Evolutionary conservation across 2,329 filamentous ascomycete genomes (phyloP).

Genomic region (Fusarium sp.): DNA sequence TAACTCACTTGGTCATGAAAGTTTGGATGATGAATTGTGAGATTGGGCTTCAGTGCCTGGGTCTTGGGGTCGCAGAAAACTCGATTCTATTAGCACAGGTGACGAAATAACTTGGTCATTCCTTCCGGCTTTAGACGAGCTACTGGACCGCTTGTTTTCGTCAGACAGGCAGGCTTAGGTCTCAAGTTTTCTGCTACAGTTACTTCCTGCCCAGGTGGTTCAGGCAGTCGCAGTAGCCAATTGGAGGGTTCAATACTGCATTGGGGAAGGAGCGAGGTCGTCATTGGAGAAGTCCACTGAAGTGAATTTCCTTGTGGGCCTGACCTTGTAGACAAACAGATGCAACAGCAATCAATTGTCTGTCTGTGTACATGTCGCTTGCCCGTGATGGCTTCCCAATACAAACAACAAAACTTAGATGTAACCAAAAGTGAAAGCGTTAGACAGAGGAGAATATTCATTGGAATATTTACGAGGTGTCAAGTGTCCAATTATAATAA

Average conservation of each 20-base stretch:
- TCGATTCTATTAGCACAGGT: not conserved
- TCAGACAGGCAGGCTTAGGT: not conserved
- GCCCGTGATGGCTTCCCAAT: not conserved
- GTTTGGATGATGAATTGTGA: constrained; percentile 24
- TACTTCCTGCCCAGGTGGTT: not conserved
- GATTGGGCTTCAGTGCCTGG: constrained; percentile 30
- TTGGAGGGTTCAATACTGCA: constrained; percentile 43
- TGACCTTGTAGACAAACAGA: not conserved
- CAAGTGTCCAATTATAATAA: not conserved
- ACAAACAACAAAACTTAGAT: not conserved
- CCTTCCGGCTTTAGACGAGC: not conserved
- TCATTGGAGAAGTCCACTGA: constrained; percentile 36
- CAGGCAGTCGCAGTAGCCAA: constrained; percentile 33
- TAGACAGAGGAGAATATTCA: not conserved
- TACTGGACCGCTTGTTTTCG: not conserved
- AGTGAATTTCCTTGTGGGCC: not conserved
- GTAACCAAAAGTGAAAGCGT: not conserved
- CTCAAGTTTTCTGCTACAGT: not conserved
- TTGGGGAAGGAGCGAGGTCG: constrained; percentile 28
- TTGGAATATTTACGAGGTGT: not conserved
- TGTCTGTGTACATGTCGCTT: not conserved
- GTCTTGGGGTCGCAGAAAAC: not conserved
- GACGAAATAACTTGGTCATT: not conserved
- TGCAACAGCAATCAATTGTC: not conserved
- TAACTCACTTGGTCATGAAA: constrained; percentile 5